Conservation (phyloP, 1,284 basidiomycete genomes). For the Moesziomyces globuligerus region DNA sequence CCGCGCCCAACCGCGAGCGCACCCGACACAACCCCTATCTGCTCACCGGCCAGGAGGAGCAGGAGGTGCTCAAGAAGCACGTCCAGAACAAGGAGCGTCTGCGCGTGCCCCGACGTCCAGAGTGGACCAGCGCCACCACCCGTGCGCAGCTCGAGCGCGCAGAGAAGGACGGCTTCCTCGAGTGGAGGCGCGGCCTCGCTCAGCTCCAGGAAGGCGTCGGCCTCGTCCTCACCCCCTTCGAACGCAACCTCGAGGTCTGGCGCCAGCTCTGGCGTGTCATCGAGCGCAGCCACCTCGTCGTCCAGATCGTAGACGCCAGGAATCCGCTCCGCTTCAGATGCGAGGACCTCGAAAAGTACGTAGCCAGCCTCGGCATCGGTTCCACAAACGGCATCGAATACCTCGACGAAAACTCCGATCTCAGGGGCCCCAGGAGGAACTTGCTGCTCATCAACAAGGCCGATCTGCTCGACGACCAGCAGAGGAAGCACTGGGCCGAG, state of each 20-base stretch:
- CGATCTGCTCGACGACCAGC: conserved; percentile 86
- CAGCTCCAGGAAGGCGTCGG: conserved; percentile 64
- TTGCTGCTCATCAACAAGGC: conserved; percentile 95
- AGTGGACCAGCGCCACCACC: conserved; percentile 62
- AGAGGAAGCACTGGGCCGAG: conserved; percentile 86
- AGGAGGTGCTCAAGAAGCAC: conserved; percentile 69
- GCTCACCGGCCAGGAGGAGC: conserved; percentile 84
- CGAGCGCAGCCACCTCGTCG: conserved; percentile 64
- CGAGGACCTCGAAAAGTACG: conserved; percentile 66
- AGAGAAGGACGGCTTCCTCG: conserved; percentile 65
- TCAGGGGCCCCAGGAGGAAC: conserved; percentile 74
- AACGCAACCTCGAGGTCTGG: conserved; percentile 67
- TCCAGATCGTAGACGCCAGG: conserved; percentile 67
- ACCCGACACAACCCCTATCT: conserved; percentile 82
- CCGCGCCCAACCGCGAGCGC: conserved; percentile 70
- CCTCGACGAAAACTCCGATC: conserved; percentile 80
- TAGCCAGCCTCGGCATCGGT: conserved; percentile 71
- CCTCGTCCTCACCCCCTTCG: conserved; percentile 67
- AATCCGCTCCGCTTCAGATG: conserved; percentile 66
- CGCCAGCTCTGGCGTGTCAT: conserved; percentile 67
- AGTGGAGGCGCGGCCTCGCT: conserved; percentile 65
- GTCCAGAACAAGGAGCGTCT: conserved; percentile 60
- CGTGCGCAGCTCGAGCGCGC: conserved; percentile 62
- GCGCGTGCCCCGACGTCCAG: conserved; percentile 62
- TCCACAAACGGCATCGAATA: conserved; percentile 92